These are phyloP conservation scores for Teratosphaeriaceae sp. DNA, from an alignment of 2,329 filamentous ascomycete species.

Conservation along the genomic window DNA sequence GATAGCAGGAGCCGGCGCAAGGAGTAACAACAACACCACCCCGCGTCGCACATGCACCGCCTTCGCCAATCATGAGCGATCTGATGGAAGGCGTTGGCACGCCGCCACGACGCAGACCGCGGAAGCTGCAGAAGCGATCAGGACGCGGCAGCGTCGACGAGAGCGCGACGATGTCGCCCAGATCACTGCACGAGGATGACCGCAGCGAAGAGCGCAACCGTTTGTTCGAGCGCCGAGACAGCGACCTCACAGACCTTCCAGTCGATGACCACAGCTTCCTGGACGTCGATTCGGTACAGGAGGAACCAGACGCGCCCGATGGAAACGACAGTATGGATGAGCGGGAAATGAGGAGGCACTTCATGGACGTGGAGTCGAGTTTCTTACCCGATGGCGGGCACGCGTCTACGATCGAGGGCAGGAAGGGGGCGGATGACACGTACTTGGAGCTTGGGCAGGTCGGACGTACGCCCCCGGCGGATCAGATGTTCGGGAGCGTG, in stretches of 20 bases:
- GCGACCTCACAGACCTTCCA: slow-evolving; percentile 35
- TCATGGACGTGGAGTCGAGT: slow-evolving; percentile 58
- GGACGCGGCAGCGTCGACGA: slow-evolving; percentile 12
- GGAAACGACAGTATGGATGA: slow-evolving; percentile 45
- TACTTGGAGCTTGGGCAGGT: slow-evolving; percentile 31
- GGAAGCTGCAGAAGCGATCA: slow-evolving; percentile 14
- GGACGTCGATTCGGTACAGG: slow-evolving; percentile 13
- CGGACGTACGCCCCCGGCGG: slow-evolving; percentile 11
- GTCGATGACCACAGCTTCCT: slow-evolving; percentile 35
- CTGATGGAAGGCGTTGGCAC: neutral
- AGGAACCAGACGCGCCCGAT: slow-evolving; percentile 19
- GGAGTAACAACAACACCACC: no score
- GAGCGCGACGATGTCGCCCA: neutral
- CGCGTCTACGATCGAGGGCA: slow-evolving; percentile 13
- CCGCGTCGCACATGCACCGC: neutral
- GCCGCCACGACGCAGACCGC: slow-evolving; percentile 10
- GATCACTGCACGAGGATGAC: slow-evolving; percentile 4
- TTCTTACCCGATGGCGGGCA: slow-evolving; percentile 51
- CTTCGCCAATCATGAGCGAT: slow-evolving; percentile 2
- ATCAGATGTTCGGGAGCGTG: slow-evolving; percentile 11
- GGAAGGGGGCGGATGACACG: slow-evolving; percentile 38
- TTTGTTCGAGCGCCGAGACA: slow-evolving; percentile 13
- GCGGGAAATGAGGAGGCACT: slow-evolving; percentile 51
- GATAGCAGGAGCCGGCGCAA: no score
- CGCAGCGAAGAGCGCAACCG: neutral